Evolutionary conservation across 2,329 filamentous ascomycete species (phyloP).

Genomic region (Penicillium crustosum): DNA sequence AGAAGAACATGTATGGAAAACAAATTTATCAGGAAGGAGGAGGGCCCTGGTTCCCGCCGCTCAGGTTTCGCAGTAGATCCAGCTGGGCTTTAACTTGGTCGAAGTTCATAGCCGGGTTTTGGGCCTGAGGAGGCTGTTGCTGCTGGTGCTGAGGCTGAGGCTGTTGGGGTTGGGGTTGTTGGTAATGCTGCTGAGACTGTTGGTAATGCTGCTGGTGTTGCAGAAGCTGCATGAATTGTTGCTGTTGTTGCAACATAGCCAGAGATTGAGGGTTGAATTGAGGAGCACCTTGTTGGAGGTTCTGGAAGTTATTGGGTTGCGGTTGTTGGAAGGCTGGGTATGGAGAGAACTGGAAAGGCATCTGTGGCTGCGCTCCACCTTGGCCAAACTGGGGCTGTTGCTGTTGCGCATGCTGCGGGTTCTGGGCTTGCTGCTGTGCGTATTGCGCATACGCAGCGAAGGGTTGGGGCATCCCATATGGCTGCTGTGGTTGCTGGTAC

Average conservation of each 20-base stretch:
- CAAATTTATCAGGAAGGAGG: constrained; percentile 26
- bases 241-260: constrained; percentile 46
- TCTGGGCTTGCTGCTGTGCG: constrained; percentile 29
- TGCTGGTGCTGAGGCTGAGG: constrained; percentile 4
- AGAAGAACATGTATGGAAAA: constrained; percentile 12
- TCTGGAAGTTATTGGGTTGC: constrained; percentile 47
- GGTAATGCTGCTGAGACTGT: constrained; percentile 29
- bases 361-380: constrained; percentile 30
- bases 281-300: constrained; percentile 43
- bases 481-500: constrained; percentile 28
- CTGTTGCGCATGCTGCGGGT: constrained; percentile 32
- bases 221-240: constrained; percentile 31
- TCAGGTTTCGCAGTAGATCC: constrained; percentile 41
- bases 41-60: constrained; percentile 35
- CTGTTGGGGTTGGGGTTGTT: constrained; percentile 10
- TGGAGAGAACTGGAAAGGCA: constrained; percentile 39
- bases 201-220: constrained; percentile 19
- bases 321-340: constrained; percentile 32
- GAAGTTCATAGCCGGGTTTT: constrained; percentile 37
- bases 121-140: constrained; percentile 27
- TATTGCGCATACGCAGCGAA: constrained; percentile 29
- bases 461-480: constrained; percentile 30
- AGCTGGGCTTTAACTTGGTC: constrained; percentile 45
- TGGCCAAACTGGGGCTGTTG: constrained; percentile 33
- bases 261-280: constrained; percentile 62